Evolutionary conservation across 1,139 yeast species (phyloP), one percentile per base, ranked within the genome.

Genomic region (Geotrichum armillariae): DNA sequence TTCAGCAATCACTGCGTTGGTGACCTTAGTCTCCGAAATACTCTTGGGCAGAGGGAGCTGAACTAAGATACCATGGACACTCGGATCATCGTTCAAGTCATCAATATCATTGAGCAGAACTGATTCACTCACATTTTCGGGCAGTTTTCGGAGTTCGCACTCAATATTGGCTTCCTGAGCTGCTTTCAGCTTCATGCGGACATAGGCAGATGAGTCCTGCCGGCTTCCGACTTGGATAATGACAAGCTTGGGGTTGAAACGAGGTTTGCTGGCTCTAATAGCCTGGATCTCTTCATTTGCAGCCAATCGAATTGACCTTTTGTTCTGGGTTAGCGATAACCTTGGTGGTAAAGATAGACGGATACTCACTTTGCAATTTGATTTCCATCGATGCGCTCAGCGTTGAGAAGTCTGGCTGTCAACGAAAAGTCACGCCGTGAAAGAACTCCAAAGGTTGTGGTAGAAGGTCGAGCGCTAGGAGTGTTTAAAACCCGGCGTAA

Each of bases 161-260:
- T 54, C 59, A 37, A 70, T 66, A 31, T 62, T 58, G 31, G 73
- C 72, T 53, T 69, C 73, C 9, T 62, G 57, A 37, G 97, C 96
- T 17, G 98, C 97, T 73, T 85, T 89, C 62, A 87, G 75, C 73
- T 93, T 93, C 98, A 91, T 91, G 61, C 83, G 81, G 53, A 93
- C 97, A 69, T 93, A 93, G 21, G 96, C 86, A 48, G 88, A 75
- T 6, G 96, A 89, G 67, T 93, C 99, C 41, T 86, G 90, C 63
- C 98, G 79, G 41, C 74, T 78, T 50, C 98, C 98, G 16, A 93
- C 95, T 71, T 94, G 99, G 60, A 93, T 76, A 61, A 93, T 91
- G 47, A 86, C 78, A 66, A 94, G 75, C 51, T 79, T 78, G 23
- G 99, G 97, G 60, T 75, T 74, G 73, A 90, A 91, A 48, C 74